A percentile compares a stretch with the other conserved stretches of the same genome.
phyloP scores from a whole-genome alignment of 306 rosid genomes.

The Luffa acutangula region DNA sequence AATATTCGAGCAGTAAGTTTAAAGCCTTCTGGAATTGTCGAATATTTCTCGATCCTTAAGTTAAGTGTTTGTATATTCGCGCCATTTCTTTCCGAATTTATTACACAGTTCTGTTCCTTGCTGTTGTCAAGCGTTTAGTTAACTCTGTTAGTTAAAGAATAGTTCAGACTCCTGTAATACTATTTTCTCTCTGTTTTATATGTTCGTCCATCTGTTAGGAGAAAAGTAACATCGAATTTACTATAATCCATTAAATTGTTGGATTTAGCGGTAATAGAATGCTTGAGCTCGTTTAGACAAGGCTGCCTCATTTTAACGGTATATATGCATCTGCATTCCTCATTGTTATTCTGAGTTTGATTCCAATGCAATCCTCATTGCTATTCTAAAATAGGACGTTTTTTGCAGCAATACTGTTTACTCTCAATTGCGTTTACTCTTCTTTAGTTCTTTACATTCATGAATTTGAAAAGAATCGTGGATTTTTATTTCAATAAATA shows the following conservation, averaged over 20 bases:
- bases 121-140: background rate
- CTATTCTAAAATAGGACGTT: background rate
- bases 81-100: background rate
- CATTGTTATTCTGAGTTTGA: background rate
- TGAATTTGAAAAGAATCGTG: background rate
- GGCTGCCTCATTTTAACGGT: background rate
- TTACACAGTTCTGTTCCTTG: background rate
- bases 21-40: conserved; percentile 9
- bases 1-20: conserved; percentile 76
- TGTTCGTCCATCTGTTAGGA: background rate
- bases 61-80: background rate
- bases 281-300: background rate
- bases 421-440: background rate
- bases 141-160: background rate
- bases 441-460: background rate
- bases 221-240: background rate
- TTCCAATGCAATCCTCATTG: background rate
- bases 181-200: background rate
- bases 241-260: background rate
- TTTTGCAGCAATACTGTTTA: background rate
- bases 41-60: conserved; percentile 1
- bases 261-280: background rate
- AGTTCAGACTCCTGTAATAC: background rate
- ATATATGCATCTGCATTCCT: background rate
- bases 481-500: conserved; percentile 22